Evolutionary conservation across 768 basidiomycete species (phyloP).

Genomic region (Calocybe cyanea): DNA sequence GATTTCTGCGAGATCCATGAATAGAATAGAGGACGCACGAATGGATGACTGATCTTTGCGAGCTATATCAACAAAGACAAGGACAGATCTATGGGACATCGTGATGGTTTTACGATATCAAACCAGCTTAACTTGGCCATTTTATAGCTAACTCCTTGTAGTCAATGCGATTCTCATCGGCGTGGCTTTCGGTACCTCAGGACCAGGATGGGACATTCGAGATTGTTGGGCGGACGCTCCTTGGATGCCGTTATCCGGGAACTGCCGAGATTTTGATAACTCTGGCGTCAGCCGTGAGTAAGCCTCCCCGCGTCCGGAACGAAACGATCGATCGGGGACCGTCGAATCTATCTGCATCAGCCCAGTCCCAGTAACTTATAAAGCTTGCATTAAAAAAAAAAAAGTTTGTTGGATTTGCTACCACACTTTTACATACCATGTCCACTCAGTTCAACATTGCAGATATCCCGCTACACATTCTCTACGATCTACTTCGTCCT

Average conservation of each 20-base stretch:
- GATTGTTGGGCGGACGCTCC: conserved; percentile 1
- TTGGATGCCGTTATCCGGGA: conserved; percentile 22
- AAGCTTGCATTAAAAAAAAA: conserved; percentile 23
- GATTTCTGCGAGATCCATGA: not conserved
- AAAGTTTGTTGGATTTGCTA: conserved; percentile 25
- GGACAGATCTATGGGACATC: not conserved
- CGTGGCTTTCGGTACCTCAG: conserved; percentile 15
- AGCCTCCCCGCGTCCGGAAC: conserved; percentile 8
- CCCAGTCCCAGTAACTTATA: conserved; percentile 27
- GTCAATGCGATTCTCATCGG: conserved; percentile 9
- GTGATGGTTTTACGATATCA: no score
- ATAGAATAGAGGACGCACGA: conserved; percentile 1
- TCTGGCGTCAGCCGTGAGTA: conserved; percentile 11
- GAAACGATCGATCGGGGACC: conserved; percentile 24
- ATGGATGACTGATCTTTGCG: not conserved
- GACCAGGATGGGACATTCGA: conserved; percentile 7
- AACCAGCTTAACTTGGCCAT: no score
- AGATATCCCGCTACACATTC: conserved; percentile 39
- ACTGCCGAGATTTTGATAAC: conserved; percentile 21
- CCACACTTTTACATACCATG: conserved; percentile 26
- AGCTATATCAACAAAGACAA: not conserved
- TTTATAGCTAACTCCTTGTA: conserved; percentile 4
- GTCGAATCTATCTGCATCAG: conserved; percentile 20
- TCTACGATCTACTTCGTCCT: conserved; percentile 52
- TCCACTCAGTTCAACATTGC: conserved; percentile 29